Evolutionary conservation across 169 alveolate species (phyloP), one percentile per base, ranked within the genome.

Genomic region (Babesia bigemina): DNA sequence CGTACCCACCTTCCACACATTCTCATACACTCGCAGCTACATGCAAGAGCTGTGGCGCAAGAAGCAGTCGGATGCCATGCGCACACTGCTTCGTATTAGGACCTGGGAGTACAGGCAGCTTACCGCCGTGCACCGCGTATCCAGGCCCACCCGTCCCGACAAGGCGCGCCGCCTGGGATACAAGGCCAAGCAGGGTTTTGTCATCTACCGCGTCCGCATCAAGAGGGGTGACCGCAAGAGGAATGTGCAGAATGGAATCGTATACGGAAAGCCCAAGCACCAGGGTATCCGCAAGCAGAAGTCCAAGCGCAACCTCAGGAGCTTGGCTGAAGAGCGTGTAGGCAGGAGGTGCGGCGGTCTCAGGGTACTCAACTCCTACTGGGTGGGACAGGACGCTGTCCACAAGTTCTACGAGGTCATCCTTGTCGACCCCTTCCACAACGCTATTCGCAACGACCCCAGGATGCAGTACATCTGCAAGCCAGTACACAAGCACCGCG

Each of bases 221-320:
- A 94, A 99, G 91, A 96, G 99, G 84, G 99, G 99, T 53, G 99
- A 98, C 86, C 97, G 99, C 89, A 98, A 97, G 96, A 95, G 94
- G 93, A 95, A 96, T 69, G 99, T 95, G 60, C 91, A 98, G 79
- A 98, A 98, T 94, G 99, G 99, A 81, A 96, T 97, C 63, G 99
- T 97, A 49, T 96, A 98, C 92, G 99, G 99, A 55, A 98, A 98
- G 91, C 99, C 99, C 71, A 91, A 93, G 87, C 97, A 95, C 86
- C 99, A 97, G 85, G 99, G 99, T 95, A 91, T 95, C 79, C 95
- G 92, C 90, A 96, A 97, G 94, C 97, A 94, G 85, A 98, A 97
- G 95, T 93, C 98, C 66, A 89, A 95, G 76, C 95, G 98, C 91
- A 94, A 96, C 86, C 93, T 98, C 91, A 95, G 97, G 91, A 91